Evolutionary conservation across 177 flowering plant genomes (phyloP).

Genomic region (Telopea speciosissima): DNA sequence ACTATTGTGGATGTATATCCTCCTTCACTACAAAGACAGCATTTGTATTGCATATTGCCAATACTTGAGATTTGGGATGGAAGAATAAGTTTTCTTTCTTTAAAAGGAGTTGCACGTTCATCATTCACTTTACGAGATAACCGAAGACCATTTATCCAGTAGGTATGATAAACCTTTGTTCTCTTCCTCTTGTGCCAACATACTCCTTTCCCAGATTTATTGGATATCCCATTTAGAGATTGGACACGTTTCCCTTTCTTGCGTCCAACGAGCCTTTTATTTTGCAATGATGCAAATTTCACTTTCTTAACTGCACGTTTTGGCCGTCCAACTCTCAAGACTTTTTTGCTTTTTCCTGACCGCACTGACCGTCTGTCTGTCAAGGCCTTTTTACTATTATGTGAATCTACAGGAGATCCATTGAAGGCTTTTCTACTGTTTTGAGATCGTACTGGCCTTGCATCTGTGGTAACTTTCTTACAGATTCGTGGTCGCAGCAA

Average conservation of each 20-base stretch:
- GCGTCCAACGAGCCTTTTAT: constrained; percentile 22
- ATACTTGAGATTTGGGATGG: constrained; percentile 26
- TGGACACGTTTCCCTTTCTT: constrained; percentile 37
- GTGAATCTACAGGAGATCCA: not conserved
- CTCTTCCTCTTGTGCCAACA: constrained; percentile 44
- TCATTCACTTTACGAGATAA: constrained; percentile 62
- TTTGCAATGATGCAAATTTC: constrained; percentile 28
- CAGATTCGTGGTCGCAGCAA: constrained; percentile 5
- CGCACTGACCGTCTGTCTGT: not conserved
- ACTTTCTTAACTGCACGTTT: constrained; percentile 58
- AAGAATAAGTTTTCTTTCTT: constrained; percentile 33
- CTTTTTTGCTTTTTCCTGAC: constrained; percentile 14
- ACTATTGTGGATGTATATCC: constrained; percentile 26
- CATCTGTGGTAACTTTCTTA: constrained; percentile 14
- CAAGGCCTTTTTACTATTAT: constrained; percentile 8
- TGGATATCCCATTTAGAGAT: constrained; percentile 22
- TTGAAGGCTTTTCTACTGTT: not conserved
- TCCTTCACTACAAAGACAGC: constrained; percentile 57
- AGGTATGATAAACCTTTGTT: constrained; percentile 38
- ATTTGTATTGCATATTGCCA: constrained; percentile 32
- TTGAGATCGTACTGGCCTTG: constrained; percentile 4
- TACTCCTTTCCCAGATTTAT: constrained; percentile 24
- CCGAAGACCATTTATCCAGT: constrained; percentile 80
- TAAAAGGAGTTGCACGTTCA: constrained; percentile 45
- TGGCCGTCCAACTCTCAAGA: constrained; percentile 25